These are phyloP conservation scores for Monosporozyma aquatica DNA, from an alignment of 805 yeast genomes.

Conservation along the genomic window DNA sequence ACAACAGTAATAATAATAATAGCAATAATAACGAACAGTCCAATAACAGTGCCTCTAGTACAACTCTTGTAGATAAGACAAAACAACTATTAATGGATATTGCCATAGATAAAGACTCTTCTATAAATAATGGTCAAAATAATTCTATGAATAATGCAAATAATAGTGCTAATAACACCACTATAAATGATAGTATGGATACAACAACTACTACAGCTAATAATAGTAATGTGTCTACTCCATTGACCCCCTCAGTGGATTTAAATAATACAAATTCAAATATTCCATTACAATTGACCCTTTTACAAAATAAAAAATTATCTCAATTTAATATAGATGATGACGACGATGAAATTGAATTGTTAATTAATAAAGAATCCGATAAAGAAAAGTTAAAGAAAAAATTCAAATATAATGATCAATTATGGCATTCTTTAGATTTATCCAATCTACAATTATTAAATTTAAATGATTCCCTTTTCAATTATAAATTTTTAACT, in stretches of 20 bases:
- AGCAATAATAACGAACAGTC: too few relatives aligned
- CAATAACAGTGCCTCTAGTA: too few relatives aligned
- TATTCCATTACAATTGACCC: constrained; percentile 6
- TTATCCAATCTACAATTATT: constrained; percentile 80
- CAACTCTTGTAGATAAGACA: constrained; percentile 24
- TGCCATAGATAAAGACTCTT: constrained; percentile 14
- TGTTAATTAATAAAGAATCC: constrained; percentile 10
- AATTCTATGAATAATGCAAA: not conserved
- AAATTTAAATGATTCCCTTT: constrained; percentile 60
- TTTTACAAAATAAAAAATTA: constrained; percentile 34
- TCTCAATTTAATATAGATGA: constrained; percentile 35
- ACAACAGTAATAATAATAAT: not conserved
- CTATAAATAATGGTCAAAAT: not conserved
- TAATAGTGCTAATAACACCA: constrained; percentile 4
- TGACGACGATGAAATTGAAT: constrained; percentile 46
- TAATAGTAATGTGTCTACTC: constrained; percentile 25
- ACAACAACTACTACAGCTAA: constrained; percentile 13
- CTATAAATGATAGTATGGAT: too few relatives aligned
- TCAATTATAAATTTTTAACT: constrained; percentile 76
- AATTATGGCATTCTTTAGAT: constrained; percentile 91
- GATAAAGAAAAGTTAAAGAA: constrained; percentile 9
- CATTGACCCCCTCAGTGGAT: constrained; percentile 28
- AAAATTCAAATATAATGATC: constrained; percentile 42
- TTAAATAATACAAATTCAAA: constrained; percentile 16
- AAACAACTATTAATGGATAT: constrained; percentile 27